A percentile compares a stretch with the other conserved stretches of the same genome.
These are phyloP conservation scores for Vitis hybrid DNA, from an alignment of 177 flowering plant genomes.

Conservation along the genomic window DNA sequence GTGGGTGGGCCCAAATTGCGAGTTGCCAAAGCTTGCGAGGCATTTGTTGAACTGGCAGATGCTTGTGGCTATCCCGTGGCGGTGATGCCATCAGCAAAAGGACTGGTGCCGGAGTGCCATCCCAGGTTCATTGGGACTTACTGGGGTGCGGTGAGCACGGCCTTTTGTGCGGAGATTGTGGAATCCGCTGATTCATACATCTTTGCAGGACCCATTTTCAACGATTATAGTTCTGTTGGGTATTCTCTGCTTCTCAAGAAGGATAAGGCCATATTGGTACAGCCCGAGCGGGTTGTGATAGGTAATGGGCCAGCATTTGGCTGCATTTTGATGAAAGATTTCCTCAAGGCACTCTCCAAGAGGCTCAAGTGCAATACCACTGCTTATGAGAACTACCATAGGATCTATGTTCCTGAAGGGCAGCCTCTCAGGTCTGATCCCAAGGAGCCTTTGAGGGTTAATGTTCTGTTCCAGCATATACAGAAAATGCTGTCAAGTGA, in stretches of 20 bases:
- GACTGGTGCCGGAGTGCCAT: constrained; percentile 76
- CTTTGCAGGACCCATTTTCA: constrained; percentile 85
- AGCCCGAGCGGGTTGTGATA: constrained; percentile 75
- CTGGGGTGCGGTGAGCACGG: constrained; percentile 89
- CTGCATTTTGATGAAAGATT: constrained; percentile 80
- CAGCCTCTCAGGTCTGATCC: constrained; percentile 50
- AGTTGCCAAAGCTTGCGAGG: constrained; percentile 60
- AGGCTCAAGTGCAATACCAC: constrained; percentile 53
- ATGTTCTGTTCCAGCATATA: constrained; percentile 75
- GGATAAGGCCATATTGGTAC: constrained; percentile 78
- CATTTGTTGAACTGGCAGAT: constrained; percentile 75
- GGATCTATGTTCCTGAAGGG: constrained; percentile 77
- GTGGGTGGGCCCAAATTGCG: constrained; percentile 84
- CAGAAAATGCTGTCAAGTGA: constrained; percentile 69
- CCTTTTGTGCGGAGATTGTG: constrained; percentile 81
- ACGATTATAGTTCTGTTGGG: constrained; percentile 87
- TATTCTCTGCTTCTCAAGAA: constrained; percentile 76
- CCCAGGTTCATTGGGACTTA: constrained; percentile 89
- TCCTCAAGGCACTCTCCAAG: constrained; percentile 58
- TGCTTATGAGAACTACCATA: constrained; percentile 64
- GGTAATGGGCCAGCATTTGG: constrained; percentile 76
- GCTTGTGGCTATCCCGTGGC: constrained; percentile 71
- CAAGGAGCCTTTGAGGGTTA: constrained; percentile 69
- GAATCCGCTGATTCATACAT: constrained; percentile 88
- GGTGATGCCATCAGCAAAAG: constrained; percentile 86